A percentile compares a stretch with the other conserved stretches of the same genome.
Conservation (phyloP, 139 green algal species). For the Raphidocelis subcapitata region DNA sequence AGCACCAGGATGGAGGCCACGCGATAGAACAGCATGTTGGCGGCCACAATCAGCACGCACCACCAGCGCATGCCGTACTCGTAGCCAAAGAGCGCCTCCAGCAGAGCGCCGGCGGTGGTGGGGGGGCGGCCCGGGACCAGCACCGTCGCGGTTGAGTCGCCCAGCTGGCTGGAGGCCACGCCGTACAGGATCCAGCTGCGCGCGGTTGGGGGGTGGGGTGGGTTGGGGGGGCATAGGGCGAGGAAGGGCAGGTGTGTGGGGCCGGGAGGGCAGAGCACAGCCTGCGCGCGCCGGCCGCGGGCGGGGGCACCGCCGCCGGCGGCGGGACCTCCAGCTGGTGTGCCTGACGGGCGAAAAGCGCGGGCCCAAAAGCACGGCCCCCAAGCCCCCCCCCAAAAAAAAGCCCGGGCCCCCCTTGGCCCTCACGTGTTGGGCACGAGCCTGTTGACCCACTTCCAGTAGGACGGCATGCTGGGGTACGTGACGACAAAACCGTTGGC, state of each 20-base stretch:
- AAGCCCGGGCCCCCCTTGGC: too few relatives aligned
- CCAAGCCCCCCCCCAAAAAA: too few relatives aligned
- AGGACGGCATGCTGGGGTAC: conserved; percentile 65
- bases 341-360: too few relatives aligned
- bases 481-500: conserved; percentile 80
- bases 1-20: conserved; percentile 50
- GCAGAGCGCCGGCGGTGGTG: conserved; percentile 44
- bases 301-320: too few relatives aligned
- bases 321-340: too few relatives aligned
- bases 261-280: conserved; percentile 16
- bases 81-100: conserved; percentile 64
- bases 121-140: conserved; percentile 20
- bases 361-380: too few relatives aligned
- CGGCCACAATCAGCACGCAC: conserved; percentile 47
- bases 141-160: conserved; percentile 14
- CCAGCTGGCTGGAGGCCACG: conserved; percentile 51
- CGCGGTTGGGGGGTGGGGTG: neutral
- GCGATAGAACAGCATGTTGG: conserved; percentile 56
- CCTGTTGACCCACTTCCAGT: conserved; percentile 76
- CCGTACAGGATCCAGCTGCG: conserved; percentile 53
- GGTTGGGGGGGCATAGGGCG: neutral
- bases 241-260: neutral
- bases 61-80: conserved; percentile 48
- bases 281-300: conserved; percentile 12
- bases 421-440: conserved; percentile 51